Conservation (phyloP, 2,329 filamentous ascomycete species). For the Colletotrichum neosansevieriae region DNA sequence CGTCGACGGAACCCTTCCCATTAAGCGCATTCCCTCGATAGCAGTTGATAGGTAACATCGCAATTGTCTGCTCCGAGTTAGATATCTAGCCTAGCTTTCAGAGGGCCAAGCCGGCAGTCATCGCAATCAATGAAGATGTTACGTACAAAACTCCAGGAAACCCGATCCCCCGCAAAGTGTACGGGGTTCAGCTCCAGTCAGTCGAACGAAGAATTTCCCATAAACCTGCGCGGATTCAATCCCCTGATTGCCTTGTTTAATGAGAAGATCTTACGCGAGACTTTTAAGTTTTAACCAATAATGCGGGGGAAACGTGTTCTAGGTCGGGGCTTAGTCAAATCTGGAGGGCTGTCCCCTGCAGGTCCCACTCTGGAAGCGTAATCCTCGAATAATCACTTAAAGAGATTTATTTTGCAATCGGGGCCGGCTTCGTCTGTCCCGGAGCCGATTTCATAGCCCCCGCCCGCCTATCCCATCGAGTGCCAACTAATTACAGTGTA, state of each 20-base stretch:
- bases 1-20: neutral
- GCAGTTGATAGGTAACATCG: neutral
- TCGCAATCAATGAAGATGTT: neutral
- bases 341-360: no score
- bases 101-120: neutral
- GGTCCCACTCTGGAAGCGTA: no score
- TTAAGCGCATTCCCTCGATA: slow-evolving; percentile 9
- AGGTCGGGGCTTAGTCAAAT: no score
- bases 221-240: neutral
- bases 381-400: no score
- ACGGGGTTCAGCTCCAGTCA: neutral
- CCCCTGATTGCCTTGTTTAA: slow-evolving; percentile 29
- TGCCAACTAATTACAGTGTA: no score
- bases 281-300: slow-evolving; percentile 15
- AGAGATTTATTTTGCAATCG: no score
- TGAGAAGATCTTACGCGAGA: slow-evolving; percentile 36
- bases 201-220: neutral
- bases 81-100: slow-evolving; percentile 10
- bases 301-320: slow-evolving; percentile 17
- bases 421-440: no score
- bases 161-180: neutral
- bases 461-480: no score
- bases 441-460: no score
- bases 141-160: slow-evolving; percentile 20
- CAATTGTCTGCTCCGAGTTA: neutral